Percentiles rank a stretch among this genome's conserved stretches.
Evolutionary conservation across 305 asterid species (phyloP).

Genomic region (Ruellia speciosa): DNA sequence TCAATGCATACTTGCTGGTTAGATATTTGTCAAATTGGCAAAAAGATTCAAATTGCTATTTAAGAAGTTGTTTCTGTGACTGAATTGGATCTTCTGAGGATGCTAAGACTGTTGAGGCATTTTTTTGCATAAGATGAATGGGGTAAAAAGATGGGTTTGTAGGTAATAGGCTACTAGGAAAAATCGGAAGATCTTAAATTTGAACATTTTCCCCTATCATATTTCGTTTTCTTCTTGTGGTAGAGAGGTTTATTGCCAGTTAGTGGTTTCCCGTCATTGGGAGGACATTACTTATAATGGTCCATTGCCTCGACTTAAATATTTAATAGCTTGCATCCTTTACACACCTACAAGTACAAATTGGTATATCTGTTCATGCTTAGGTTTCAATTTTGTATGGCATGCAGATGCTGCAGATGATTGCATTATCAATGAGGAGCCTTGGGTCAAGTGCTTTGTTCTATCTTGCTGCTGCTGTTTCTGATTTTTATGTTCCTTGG

Average conservation of each 20-base stretch:
- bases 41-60: not conserved
- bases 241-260: not conserved
- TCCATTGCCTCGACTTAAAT: not conserved
- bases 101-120: too few species aligned
- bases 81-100: not conserved
- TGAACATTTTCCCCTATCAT: not conserved
- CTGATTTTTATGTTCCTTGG: constrained; percentile 97
- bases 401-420: constrained; percentile 60
- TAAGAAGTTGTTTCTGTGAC: not conserved
- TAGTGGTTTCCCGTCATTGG: not conserved
- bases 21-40: not conserved
- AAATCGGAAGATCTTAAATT: too few species aligned
- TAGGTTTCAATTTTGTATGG: not conserved
- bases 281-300: not conserved
- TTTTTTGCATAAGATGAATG: too few species aligned
- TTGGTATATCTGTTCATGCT: not conserved
- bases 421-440: constrained; percentile 50
- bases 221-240: not conserved
- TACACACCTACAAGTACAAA: not conserved
- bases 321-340: not conserved
- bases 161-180: too few species aligned
- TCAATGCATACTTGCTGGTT: too few species aligned
- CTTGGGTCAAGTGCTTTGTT: constrained; percentile 68
- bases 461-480: constrained; percentile 94
- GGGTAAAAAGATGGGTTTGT: too few species aligned